phyloP scores from a whole-genome alignment of 2,329 filamentous ascomycete species.

The Aspergillus pseudotamarii region DNA sequence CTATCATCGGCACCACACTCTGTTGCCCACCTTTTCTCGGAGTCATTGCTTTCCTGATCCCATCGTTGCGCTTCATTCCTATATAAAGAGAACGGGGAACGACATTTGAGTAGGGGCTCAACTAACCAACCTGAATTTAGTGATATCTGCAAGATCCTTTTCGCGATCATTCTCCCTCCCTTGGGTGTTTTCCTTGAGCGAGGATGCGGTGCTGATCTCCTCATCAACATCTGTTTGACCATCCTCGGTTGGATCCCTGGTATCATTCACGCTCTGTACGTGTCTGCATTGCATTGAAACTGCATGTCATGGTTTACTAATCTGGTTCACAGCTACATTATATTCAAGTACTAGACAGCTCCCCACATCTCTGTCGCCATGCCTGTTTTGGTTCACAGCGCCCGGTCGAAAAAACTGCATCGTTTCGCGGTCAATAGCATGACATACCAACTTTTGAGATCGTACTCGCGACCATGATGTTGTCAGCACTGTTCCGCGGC shows the following conservation, averaged over 20 bases:
- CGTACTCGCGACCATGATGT: slow-evolving; percentile 16
- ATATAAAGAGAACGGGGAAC: not conserved
- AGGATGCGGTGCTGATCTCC: slow-evolving; percentile 80
- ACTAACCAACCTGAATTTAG: slow-evolving; percentile 42
- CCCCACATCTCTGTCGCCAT: not conserved
- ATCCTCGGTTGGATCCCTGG: slow-evolving; percentile 76
- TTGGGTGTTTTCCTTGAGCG: slow-evolving; percentile 93
- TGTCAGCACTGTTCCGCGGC: slow-evolving; percentile 32
- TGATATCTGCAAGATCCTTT: slow-evolving; percentile 79
- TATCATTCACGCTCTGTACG: slow-evolving; percentile 88
- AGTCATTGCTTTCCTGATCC: not conserved
- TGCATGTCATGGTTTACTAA: slow-evolving; percentile 16
- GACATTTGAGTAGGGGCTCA: not conserved
- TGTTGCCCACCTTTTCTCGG: not conserved
- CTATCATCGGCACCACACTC: not conserved
- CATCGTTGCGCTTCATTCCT: not conserved
- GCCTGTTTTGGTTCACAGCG: slow-evolving; percentile 9
- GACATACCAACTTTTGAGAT: slow-evolving; percentile 8
- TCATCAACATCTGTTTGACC: slow-evolving; percentile 92
- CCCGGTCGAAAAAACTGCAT: slow-evolving; percentile 6
- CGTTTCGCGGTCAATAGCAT: slow-evolving; percentile 10
- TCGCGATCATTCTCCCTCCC: slow-evolving; percentile 87
- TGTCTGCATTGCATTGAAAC: slow-evolving; percentile 25
- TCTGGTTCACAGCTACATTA: slow-evolving; percentile 67
- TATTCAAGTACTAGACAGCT: slow-evolving; percentile 75